Conservation (phyloP, 805 yeast genomes). For the Candida palmyrensis region DNA sequence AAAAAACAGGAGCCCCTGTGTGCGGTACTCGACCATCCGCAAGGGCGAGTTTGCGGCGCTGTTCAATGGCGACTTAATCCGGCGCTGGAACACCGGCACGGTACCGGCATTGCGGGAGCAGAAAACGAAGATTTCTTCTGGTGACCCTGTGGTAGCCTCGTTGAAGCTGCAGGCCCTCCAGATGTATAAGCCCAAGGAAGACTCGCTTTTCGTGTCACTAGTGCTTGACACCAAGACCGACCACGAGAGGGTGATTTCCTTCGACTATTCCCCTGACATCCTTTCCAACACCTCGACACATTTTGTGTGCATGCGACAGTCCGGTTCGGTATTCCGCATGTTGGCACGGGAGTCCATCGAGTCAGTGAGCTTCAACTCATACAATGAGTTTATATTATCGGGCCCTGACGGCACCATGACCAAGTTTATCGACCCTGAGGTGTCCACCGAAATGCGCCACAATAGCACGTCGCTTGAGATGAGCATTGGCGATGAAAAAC, state of each 20-base stretch:
- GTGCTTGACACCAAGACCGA: conserved; percentile 74
- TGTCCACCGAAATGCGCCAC: conserved; percentile 7
- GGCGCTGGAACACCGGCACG: conserved; percentile 75
- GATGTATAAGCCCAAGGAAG: conserved; percentile 38
- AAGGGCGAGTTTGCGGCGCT: conserved; percentile 74
- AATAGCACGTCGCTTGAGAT: conserved; percentile 7
- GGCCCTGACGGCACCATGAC: conserved; percentile 55
- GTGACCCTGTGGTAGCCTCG: conserved; percentile 1
- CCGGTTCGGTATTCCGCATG: conserved; percentile 84
- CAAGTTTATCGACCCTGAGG: conserved; percentile 30
- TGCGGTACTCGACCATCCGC: conserved; percentile 60
- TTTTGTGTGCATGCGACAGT: conserved; percentile 82
- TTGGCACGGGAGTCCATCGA: conserved; percentile 63
- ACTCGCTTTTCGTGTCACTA: conserved; percentile 65
- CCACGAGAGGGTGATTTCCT: conserved; percentile 77
- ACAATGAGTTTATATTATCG: conserved; percentile 57
- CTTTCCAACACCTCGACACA: conserved; percentile 50
- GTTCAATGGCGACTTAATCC: conserved; percentile 69
- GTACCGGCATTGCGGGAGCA: conserved; percentile 30
- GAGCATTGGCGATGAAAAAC: conserved; percentile 1
- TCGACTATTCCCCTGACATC: conserved; percentile 68
- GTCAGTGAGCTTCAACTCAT: conserved; percentile 59
- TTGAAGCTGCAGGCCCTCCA: conserved; percentile 33
- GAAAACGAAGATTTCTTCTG: not conserved
- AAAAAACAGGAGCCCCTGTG: conserved; percentile 58